Evolutionary conservation across 768 basidiomycete genomes (phyloP).

Genomic region (Pleurotus pulmonarius): DNA sequence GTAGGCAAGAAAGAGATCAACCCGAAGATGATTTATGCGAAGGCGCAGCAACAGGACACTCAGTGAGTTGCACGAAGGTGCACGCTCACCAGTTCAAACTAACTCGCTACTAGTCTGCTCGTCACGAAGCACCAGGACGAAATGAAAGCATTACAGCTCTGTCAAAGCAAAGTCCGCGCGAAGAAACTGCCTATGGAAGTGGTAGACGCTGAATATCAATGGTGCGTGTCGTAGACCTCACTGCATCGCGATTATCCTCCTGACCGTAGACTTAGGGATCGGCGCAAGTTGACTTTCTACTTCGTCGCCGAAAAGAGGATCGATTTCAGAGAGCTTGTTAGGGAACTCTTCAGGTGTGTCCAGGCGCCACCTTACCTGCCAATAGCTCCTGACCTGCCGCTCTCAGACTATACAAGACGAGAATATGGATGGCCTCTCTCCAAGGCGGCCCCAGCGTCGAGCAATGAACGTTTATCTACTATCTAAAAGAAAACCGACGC

Average conservation of each 20-base stretch:
- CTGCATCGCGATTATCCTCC: too few species aligned
- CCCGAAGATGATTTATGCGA: conserved; percentile 94
- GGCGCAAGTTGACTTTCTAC: conserved; percentile 97
- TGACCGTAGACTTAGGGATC: conserved; percentile 60
- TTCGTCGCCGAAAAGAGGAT: conserved; percentile 95
- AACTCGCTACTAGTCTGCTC: conserved; percentile 51
- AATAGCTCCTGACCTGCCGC: too few species aligned
- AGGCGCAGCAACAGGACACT: conserved; percentile 78
- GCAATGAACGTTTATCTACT: conserved; percentile 16
- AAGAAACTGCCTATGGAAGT: conserved; percentile 98
- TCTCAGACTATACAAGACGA: conserved; percentile 81
- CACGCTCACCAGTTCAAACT: background rate
- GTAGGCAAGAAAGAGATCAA: conserved; percentile 85
- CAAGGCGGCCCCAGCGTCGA: conserved; percentile 45
- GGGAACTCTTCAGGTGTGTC: conserved; percentile 84
- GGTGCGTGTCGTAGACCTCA: conserved; percentile 44
- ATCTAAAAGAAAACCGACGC: too few species aligned
- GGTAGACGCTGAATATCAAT: conserved; percentile 97
- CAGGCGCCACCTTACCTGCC: background rate
- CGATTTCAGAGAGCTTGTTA: conserved; percentile 93
- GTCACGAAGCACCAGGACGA: conserved; percentile 87
- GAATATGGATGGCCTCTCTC: conserved; percentile 93
- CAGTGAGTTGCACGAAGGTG: conserved; percentile 39
- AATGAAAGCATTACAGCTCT: conserved; percentile 85
- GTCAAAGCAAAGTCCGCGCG: conserved; percentile 87